Conservation (phyloP, 345 rosid genomes). For the Melaleuca quinquenervia region DNA sequence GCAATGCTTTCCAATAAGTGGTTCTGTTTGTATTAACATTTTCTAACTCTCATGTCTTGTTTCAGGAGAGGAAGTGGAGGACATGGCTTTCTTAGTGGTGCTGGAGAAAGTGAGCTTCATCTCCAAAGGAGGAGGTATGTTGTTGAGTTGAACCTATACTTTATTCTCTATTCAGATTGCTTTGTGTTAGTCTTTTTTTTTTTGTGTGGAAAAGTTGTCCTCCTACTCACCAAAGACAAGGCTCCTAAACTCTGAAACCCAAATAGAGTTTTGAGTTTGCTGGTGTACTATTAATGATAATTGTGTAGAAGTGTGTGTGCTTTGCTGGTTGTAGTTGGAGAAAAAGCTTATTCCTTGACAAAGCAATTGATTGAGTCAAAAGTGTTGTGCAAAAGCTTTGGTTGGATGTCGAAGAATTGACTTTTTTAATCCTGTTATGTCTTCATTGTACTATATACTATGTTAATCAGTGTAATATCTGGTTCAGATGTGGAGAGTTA, state of each 20-base stretch:
- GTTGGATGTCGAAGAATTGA: neutral
- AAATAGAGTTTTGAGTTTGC: neutral
- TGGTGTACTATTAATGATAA: neutral
- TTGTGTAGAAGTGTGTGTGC: neutral
- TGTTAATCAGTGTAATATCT: neutral
- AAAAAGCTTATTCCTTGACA: neutral
- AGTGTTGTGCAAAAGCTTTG: neutral
- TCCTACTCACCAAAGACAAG: neutral
- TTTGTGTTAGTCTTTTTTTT: neutral
- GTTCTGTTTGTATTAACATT: neutral
- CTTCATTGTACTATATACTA: neutral
- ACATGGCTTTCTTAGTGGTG: slow-evolving; percentile 85
- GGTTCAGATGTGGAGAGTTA: neutral
- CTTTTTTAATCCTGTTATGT: neutral
- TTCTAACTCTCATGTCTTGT: neutral
- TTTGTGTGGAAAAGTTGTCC: neutral
- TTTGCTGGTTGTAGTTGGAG: neutral
- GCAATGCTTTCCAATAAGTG: neutral
- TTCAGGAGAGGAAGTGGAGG: slow-evolving; percentile 96
- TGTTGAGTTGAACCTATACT: neutral
- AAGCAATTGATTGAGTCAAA: neutral
- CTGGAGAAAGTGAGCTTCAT: slow-evolving; percentile 99
- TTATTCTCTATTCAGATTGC: neutral
- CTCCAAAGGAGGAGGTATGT: slow-evolving; percentile 81
- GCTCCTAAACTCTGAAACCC: neutral